Conservation (phyloP, 2,329 filamentous ascomycete genomes). For the Colletotrichum aenigma region DNA sequence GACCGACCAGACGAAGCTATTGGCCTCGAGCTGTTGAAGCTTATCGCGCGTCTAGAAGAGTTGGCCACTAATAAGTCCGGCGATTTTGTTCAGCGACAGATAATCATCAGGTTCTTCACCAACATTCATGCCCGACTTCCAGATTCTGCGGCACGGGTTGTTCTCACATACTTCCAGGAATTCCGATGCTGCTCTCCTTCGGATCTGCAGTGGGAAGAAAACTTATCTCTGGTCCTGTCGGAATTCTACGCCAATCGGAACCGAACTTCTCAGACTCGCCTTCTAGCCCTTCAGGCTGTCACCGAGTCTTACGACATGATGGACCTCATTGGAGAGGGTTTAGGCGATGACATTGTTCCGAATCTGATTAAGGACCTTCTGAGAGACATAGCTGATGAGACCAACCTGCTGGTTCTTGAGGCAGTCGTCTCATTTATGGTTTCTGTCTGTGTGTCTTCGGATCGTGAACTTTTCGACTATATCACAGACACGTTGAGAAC, state of each 20-base stretch:
- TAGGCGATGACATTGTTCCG: slow-evolving; percentile 62
- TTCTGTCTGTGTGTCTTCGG: slow-evolving; percentile 65
- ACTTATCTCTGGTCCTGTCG: slow-evolving; percentile 63
- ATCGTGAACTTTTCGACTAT: slow-evolving; percentile 62
- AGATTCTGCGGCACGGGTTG: slow-evolving; percentile 65
- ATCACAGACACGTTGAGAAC: slow-evolving; percentile 57
- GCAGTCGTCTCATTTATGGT: slow-evolving; percentile 69
- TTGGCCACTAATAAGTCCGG: slow-evolving; percentile 48
- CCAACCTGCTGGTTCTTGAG: slow-evolving; percentile 67
- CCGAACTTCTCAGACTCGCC: slow-evolving; percentile 65
- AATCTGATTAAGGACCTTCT: slow-evolving; percentile 67
- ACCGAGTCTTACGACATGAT: slow-evolving; percentile 64
- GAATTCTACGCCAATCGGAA: slow-evolving; percentile 67
- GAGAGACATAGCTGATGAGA: slow-evolving; percentile 64
- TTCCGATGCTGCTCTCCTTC: slow-evolving; percentile 76
- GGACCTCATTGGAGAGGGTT: slow-evolving; percentile 57
- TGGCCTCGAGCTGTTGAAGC: slow-evolving; percentile 44
- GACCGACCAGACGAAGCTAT: slow-evolving; percentile 41
- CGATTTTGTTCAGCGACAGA: slow-evolving; percentile 67
- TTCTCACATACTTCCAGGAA: slow-evolving; percentile 71
- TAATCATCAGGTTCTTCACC: slow-evolving; percentile 70
- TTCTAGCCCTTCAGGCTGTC: slow-evolving; percentile 65
- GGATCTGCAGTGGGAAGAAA: slow-evolving; percentile 69
- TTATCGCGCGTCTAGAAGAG: slow-evolving; percentile 55
- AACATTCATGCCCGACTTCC: slow-evolving; percentile 65